These are phyloP conservation scores for Amanita inopinata DNA, from an alignment of 768 basidiomycete genomes.

Conservation along the genomic window DNA sequence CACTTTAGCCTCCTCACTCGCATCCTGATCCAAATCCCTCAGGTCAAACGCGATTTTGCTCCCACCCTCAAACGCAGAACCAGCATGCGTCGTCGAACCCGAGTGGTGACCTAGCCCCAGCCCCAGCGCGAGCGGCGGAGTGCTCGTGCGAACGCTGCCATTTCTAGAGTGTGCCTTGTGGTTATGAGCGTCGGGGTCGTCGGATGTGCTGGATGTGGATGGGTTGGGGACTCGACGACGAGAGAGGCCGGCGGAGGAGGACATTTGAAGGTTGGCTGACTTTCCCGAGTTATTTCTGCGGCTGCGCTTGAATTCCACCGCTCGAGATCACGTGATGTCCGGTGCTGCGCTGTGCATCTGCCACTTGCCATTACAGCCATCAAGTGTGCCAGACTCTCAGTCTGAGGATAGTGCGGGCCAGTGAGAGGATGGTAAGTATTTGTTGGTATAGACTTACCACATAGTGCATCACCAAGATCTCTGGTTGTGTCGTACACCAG, in stretches of 20 bases:
- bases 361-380: too few relatives aligned
- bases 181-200: not conserved
- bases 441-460: too few relatives aligned
- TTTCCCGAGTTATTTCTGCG: too few relatives aligned
- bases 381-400: too few relatives aligned
- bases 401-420: too few relatives aligned
- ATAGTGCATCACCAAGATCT: too few relatives aligned
- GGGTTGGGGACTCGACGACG: slow-evolving; percentile 3
- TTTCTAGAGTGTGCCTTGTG: not conserved
- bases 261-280: not conserved
- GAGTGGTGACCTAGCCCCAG: too few relatives aligned
- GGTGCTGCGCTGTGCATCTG: too few relatives aligned
- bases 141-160: not conserved
- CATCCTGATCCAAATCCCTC: slow-evolving; percentile 68
- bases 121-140: not conserved
- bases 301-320: too few relatives aligned
- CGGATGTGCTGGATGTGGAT: not conserved
- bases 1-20: slow-evolving; percentile 46
- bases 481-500: too few relatives aligned
- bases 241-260: slow-evolving; percentile 6
- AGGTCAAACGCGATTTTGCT: slow-evolving; percentile 91
- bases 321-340: too few relatives aligned
- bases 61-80: slow-evolving; percentile 79
- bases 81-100: slow-evolving; percentile 41
- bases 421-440: too few relatives aligned